Base-by-base conservation (phyloP, 2,329 filamentous ascomycete genomes). In the Lachnellula subtilissima region DNA sequence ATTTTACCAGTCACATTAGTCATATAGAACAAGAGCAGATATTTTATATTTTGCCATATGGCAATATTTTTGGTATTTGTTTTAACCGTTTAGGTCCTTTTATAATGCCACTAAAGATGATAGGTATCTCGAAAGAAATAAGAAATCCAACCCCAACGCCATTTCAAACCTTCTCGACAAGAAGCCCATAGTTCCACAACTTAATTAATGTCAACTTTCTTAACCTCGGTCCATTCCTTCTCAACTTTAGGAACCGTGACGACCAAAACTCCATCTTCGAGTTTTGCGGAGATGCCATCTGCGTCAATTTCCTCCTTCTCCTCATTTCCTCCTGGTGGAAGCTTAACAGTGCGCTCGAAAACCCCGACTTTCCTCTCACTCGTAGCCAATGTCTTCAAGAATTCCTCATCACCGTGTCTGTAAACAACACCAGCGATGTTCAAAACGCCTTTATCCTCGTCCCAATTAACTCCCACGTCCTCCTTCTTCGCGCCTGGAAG, bases 401-500 rank as follows among this genome's bases (percentile, higher is more conserved):
- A 81, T 50, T 82, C 78, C 67, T 91, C 88, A 69, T 89, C 82
- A 37, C 83, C 82, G 7, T 84, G 86, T 1, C 89, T 81, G 69
- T 91, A 81, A 8, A 91, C 79, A 0, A 92, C 85, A 51, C 90
- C 90, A 1, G 85, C 79, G 53, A 95, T 75, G 64, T 78, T 82
- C 43, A 95, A 75, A 54, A 81, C 75, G 48, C 77, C 80, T 66
- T 82, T 83, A 56, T 89, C 86, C 0, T 82, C 78, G 63, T 93
- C 84, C 82, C 88, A 95, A 70, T 86, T 85, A 47, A 94, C 82
- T 55, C 81, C 86, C 5, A 94, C 76, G 66, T 94, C 88, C 65
- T 89, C 81, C 72, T 91, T 92, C 73, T 86, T 86, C 1, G 86
- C 89, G 25, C 90, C 90, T 0, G 91, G 88, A 0, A 95, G 78